Evolutionary conservation across 192 early-diverging fungal genomes (phyloP), one percentile per base, ranked within the genome.

Genomic region (Entomortierella lignicola): DNA sequence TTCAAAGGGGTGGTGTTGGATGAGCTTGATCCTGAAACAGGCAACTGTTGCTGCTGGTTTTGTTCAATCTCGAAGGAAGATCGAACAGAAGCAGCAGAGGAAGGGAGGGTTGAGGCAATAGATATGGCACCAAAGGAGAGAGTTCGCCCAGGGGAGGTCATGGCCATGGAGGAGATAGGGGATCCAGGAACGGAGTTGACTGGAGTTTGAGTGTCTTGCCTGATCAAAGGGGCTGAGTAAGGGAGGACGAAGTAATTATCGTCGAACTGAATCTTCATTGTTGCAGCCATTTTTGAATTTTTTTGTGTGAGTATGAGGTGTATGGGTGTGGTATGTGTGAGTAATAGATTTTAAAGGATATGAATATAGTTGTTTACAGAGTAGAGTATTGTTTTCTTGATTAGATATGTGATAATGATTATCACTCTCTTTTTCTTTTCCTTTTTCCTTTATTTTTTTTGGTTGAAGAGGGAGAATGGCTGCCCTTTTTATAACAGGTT

Each of bases 41-140:
- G 37, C n/a, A 30, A 4, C 13, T 30, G 55, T 17, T 57, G 55
- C 31, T 57, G 55, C 55, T 47, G 30, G 15, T 26, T 2, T 55
- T 59, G 62, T 20, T 79, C 75, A 30, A 63, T 26, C 4, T 79
- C 75, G 21, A 79, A 55, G 23, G 75, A 79, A 25, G 74, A 77
- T 17, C 75, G 66, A 39, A 60, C 58, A 11, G 75, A 79, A 30
- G 67, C 39, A 4, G 60, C 23, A n/a, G 75, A 61, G 30, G 75
- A 79, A 25, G 75, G 75, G 3, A 66, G 42, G 4, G 67, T 70
- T 2, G 75, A 79, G 25, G 63, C 63, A 21, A 70, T 32, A 17
- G 72, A 74, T 18, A 30, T 58, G 21, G 50, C 72, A 37, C 71
- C 57, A 20, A 74, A 55, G 72, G 75, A 79, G 29, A 79, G 55